These are phyloP conservation scores for Termitomyces eurrhizus DNA, from an alignment of 768 basidiomycete species.

Conservation along the genomic window DNA sequence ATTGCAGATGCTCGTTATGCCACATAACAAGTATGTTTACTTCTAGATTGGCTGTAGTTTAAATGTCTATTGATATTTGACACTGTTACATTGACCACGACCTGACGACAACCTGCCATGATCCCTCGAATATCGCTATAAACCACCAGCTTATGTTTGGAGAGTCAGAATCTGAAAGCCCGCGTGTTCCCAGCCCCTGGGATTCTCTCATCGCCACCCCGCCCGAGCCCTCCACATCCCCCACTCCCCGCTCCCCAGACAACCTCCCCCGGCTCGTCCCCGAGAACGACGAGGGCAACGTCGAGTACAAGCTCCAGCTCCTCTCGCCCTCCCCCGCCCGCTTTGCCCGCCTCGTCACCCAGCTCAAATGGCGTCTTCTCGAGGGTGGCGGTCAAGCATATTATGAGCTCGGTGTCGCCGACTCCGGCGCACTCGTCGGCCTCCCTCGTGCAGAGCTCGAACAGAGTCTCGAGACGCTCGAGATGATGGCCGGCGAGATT, in stretches of 20 bases:
- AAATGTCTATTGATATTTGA: not conserved
- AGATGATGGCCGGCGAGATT: conserved; percentile 92
- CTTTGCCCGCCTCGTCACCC: conserved; percentile 83
- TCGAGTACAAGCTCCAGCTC: conserved; percentile 94
- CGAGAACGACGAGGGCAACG: conserved; percentile 81
- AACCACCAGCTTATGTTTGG: conserved; percentile 58
- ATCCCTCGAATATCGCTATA: conserved; percentile 27
- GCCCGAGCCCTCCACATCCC: conserved; percentile 32
- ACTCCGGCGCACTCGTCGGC: conserved; percentile 85
- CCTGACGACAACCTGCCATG: conserved; percentile 18
- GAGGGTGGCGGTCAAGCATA: conserved; percentile 83
- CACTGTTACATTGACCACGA: not conserved
- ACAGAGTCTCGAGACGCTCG: conserved; percentile 79
- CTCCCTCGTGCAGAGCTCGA: conserved; percentile 72
- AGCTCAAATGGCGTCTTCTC: conserved; percentile 91
- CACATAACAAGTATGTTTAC: too few species aligned
- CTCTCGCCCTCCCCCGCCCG: conserved; percentile 72
- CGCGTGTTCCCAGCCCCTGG: conserved; percentile 80
- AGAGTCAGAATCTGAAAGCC: conserved; percentile 78
- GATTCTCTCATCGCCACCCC: conserved; percentile 65
- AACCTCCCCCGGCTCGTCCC: conserved; percentile 66
- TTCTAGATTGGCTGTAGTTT: too few species aligned
- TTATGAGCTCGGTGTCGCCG: conserved; percentile 81
- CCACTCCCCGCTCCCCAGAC: conserved; percentile 28
- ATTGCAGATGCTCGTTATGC: too few species aligned